Percentiles rank a stretch among this genome's conserved stretches.
phyloP scores from a whole-genome alignment of 2,329 filamentous ascomycete genomes.

The Chaetothyriales sp. region DNA sequence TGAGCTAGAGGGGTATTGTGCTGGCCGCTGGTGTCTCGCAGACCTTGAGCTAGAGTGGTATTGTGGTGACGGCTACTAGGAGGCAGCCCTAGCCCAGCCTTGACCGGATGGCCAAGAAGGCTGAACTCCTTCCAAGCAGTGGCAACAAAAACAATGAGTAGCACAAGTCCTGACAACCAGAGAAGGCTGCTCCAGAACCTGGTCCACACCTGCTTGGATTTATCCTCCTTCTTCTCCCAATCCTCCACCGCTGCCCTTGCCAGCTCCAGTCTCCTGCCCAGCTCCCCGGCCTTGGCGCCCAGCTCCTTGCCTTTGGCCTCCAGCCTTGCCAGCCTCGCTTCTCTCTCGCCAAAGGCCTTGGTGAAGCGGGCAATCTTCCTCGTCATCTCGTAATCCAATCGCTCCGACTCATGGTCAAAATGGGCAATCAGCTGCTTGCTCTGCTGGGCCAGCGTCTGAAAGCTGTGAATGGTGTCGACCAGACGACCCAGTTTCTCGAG shows the following conservation, averaged over 20 bases:
- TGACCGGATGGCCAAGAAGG: constrained; percentile 8
- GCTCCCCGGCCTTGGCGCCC: constrained; percentile 22
- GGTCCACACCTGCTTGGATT: constrained; percentile 15
- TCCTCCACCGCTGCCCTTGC: constrained; percentile 28
- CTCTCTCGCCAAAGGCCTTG: constrained; percentile 26
- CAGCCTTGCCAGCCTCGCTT: constrained; percentile 24
- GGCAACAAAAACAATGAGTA: constrained; percentile 6
- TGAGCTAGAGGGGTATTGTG: not conserved
- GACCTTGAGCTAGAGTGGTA: not conserved
- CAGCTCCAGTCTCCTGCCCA: constrained; percentile 27
- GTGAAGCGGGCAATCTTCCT: constrained; percentile 26
- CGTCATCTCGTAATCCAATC: constrained; percentile 25
- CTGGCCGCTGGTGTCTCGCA: constrained; percentile 23
- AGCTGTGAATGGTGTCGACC: constrained; percentile 27
- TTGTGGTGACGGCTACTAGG: not conserved
- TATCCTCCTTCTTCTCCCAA: constrained; percentile 30
- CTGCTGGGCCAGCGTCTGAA: constrained; percentile 29
- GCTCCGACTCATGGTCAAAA: constrained; percentile 26
- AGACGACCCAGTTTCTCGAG: constrained; percentile 31
- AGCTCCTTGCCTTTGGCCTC: constrained; percentile 28
- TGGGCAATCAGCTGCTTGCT: constrained; percentile 25
- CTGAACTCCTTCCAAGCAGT: constrained; percentile 10
- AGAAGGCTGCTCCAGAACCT: constrained; percentile 6
- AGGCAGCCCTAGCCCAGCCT: constrained; percentile 5
- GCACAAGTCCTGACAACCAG: constrained; percentile 3